Evolutionary conservation across 495 filamentous ascomycete genomes (phyloP).

Genomic region (Apodospora peruviana): DNA sequence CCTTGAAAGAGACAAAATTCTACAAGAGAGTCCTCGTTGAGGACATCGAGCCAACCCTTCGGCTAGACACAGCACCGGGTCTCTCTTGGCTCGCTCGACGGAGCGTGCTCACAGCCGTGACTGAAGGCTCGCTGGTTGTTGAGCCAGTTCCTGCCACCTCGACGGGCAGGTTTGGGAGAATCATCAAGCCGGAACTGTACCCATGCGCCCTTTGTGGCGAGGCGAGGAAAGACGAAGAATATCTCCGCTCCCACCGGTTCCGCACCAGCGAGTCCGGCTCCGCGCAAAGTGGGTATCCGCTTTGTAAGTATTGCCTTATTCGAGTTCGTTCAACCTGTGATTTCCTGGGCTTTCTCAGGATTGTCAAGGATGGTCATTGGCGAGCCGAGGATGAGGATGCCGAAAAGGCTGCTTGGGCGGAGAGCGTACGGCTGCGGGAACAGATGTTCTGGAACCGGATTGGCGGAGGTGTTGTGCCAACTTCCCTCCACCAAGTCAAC

Average conservation of each 20-base stretch:
- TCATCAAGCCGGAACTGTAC: constrained; percentile 55
- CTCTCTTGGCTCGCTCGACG: constrained; percentile 89
- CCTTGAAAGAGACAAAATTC: constrained; percentile 83
- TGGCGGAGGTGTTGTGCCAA: constrained; percentile 79
- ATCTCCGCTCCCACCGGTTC: constrained; percentile 81
- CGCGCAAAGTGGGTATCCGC: constrained; percentile 74
- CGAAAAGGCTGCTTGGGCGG: constrained; percentile 84
- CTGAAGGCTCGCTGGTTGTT: constrained; percentile 80
- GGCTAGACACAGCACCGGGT: constrained; percentile 82
- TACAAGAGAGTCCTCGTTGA: constrained; percentile 84
- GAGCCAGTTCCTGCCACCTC: constrained; percentile 67
- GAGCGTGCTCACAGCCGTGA: constrained; percentile 73
- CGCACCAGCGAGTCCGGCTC: constrained; percentile 77
- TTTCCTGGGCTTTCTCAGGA: constrained; percentile 82
- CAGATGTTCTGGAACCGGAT: constrained; percentile 95
- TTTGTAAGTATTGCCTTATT: constrained; percentile 80
- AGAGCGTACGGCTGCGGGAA: constrained; percentile 80
- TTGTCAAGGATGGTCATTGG: constrained; percentile 86
- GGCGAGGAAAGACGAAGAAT: constrained; percentile 57
- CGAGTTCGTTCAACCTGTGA: constrained; percentile 86
- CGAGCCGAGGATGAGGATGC: constrained; percentile 71
- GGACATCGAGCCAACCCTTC: constrained; percentile 89
- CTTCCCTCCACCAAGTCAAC: constrained; percentile 21
- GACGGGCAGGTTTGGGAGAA: constrained; percentile 35
- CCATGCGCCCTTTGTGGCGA: constrained; percentile 90